Base-by-base conservation (phyloP, 2,329 filamentous ascomycete species). In the Beauveria australis region DNA sequence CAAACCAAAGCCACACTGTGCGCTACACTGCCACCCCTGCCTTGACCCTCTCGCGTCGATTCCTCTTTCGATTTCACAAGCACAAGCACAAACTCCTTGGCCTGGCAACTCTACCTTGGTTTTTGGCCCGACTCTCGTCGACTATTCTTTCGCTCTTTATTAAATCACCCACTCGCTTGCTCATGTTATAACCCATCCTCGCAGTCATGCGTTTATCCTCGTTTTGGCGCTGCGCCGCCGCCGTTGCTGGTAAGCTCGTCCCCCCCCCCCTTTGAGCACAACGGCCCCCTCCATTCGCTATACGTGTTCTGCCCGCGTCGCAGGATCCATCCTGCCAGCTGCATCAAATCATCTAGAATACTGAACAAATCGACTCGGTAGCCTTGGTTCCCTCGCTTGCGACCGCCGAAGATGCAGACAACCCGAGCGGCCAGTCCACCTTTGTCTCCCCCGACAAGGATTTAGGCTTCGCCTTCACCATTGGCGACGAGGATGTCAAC, bases 391-490 rank as follows among this genome's bases (percentile, higher is more conserved):
- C 63, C 30, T 61, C 63, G 10, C 61, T 64, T 33, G 61, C 66
- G 3, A 53, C 66, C 40, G 72, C 72, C 49, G 67, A 68, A 60
- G 64, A 65, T 60, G 60, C 66, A 44, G 66, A 69, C 62, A 69
- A 70, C 64, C 63, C 66, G 30, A 63, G 66, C 37, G 69, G 69
- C 52, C 75, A 76, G 58, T 76, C 76, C 8, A 74, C 72, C 52
- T 81, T 82, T 53, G 67, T 79, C 52, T 74, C 79, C 2, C 73
- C 73, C 59, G 71, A 76, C 61, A 69, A 74, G 55, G 72, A 74
- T 22, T 67, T 81, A 61, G 72, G 73, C n/a, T 84, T 84, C 66
- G 77, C 76, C 55, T 72, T 81, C 61, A 78, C 79, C 59, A 76
- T 81, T 24, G 76, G 81, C 46, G 68, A 76, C n/a, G 71, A 78